Conservation (phyloP, 2,329 filamentous ascomycete genomes). For the Claviceps spartinae region DNA sequence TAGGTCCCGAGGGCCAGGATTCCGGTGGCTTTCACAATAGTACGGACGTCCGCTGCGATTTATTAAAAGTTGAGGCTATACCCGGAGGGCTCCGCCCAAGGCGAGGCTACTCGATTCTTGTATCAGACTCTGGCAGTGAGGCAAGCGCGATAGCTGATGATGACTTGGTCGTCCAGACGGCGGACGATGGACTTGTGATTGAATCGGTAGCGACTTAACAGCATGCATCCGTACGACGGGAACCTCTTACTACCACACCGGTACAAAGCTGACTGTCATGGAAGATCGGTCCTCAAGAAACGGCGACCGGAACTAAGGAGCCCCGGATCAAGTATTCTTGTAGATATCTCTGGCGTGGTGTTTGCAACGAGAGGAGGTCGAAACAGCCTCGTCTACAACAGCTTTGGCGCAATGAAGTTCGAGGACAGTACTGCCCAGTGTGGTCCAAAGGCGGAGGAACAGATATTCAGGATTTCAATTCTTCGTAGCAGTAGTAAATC, state of each 20-base stretch:
- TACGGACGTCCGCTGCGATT: conserved; percentile 1
- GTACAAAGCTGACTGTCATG: neutral
- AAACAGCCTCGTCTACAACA: neutral
- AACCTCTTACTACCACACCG: conserved; percentile 15
- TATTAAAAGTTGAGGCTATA: conserved; percentile 2
- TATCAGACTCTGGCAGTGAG: conserved; percentile 6
- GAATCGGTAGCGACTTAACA: conserved; percentile 21
- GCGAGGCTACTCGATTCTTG: conserved; percentile 6
- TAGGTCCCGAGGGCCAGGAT: neutral
- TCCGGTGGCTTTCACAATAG: conserved; percentile 9
- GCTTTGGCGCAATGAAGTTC: neutral
- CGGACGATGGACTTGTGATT: conserved; percentile 13
- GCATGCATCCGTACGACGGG: conserved; percentile 42
- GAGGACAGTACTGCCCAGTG: neutral
- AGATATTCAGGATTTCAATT: neutral
- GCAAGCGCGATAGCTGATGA: conserved; percentile 14
- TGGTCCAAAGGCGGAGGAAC: neutral
- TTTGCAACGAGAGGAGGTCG: neutral
- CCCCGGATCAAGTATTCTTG: neutral
- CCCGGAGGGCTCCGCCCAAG: conserved; percentile 7
- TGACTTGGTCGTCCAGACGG: conserved; percentile 19
- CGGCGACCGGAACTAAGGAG: neutral
- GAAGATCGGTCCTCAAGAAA: neutral
- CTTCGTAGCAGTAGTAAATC: neutral
- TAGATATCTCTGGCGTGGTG: neutral